Evolutionary conservation across 2,329 filamentous ascomycete genomes (phyloP), one percentile per base, ranked within the genome.

Genomic region (Biscogniauxia mediterranea): DNA sequence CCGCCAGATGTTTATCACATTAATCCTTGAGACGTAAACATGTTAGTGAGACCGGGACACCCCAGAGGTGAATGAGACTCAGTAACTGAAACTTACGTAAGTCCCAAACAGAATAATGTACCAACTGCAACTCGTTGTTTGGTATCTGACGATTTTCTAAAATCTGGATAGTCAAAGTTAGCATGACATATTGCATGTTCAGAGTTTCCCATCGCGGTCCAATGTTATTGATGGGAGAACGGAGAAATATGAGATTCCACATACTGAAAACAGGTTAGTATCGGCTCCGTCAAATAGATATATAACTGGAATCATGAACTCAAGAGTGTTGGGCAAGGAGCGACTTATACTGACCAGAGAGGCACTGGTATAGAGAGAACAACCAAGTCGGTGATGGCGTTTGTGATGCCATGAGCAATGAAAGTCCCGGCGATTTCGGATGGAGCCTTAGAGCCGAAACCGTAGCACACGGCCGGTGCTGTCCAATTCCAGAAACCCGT

Each of bases 321-420:
- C 38, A 3, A 17, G 38, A 17, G 5, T 42, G n/a, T 42, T 15
- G 13, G 38, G 38, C 11, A 46, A n/a, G 15, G 38, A n/a, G 15
- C 15, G 6, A 6, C 6, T 46, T 46, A 46, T 46, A 46, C 38
- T 46, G 38, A 65, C 26, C 71, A 75, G 1, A 76, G 53, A 3
- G 72, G 71, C 0, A 73, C 61, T 5, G 73, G 70, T 3, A 76
- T 73, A 1, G 69, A 64, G 11, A 76, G 70, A 0, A 75, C 69
- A n/a, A 71, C 52, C 6, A 75, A 65, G 21, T 77, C 72, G 7
- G 76, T 60, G 2, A 71, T 60, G 42, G 73, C 70, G 15, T 77
- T 77, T 0, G 70, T 70, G 0, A 62, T 65, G 6, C 69, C 68
- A 54, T 76, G 73, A 9, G 64, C 70, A 6, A 67, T 64, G 28